phyloP scores from a whole-genome alignment of 1,284 basidiomycete genomes.

The Boletus semigastroideus region DNA sequence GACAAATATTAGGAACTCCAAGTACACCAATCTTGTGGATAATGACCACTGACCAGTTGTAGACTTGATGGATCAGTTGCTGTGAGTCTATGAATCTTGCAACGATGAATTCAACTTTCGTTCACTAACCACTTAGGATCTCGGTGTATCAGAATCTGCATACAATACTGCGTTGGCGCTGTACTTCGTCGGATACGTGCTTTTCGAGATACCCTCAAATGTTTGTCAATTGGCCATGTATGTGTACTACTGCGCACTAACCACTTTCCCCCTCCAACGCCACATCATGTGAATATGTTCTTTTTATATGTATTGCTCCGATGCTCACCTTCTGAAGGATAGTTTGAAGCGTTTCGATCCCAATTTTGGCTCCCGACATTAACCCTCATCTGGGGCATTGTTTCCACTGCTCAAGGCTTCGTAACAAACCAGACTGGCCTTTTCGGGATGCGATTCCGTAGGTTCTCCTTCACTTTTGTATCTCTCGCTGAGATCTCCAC shows the following conservation, averaged over 20 bases:
- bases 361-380: conserved; percentile 60
- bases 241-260: not conserved
- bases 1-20: conserved; percentile 70
- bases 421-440: conserved; percentile 55
- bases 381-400: conserved; percentile 59
- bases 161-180: conserved; percentile 64
- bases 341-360: conserved; percentile 60
- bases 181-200: conserved; percentile 67
- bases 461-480: conserved; percentile 11
- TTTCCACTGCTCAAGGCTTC: conserved; percentile 59
- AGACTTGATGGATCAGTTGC: conserved; percentile 49
- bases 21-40: conserved; percentile 33
- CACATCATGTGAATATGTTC: conserved; percentile 38
- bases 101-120: not conserved
- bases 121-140: conserved; percentile 37
- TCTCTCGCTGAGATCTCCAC: not conserved
- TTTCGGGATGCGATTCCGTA: conserved; percentile 55
- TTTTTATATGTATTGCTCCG: not conserved
- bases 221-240: conserved; percentile 39
- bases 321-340: conserved; percentile 4
- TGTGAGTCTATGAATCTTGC: conserved; percentile 25
- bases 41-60: not conserved
- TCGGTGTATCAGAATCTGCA: conserved; percentile 45
- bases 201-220: conserved; percentile 70
- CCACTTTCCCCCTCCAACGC: conserved; percentile 24